These are phyloP conservation scores for Pichia sp. DNA, from an alignment of 1,139 yeast species.

Conservation along the genomic window DNA sequence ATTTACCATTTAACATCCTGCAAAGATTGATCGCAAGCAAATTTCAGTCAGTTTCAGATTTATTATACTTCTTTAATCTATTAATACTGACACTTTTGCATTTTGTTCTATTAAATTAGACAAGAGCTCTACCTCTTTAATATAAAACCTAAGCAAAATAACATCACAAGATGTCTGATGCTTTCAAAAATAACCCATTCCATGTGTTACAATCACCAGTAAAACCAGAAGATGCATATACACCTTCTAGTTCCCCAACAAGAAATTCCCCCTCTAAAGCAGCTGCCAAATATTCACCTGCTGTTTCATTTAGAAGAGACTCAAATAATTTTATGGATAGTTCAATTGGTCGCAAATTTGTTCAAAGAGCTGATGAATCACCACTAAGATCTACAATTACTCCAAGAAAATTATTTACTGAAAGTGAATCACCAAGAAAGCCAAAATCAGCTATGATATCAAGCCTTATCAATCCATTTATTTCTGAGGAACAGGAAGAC, in stretches of 20 bases:
- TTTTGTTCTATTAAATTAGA: not conserved
- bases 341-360: constrained; percentile 28
- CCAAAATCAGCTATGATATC: constrained; percentile 35
- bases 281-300: constrained; percentile 36
- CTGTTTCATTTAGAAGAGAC: constrained; percentile 26
- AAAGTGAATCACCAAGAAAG: constrained; percentile 62
- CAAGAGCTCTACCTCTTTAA: not conserved
- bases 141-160: not conserved
- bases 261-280: constrained; percentile 39
- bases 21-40: not conserved
- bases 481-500: constrained; percentile 29
- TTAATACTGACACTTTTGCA: not conserved
- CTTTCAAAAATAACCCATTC: constrained; percentile 24
- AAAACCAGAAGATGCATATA: constrained; percentile 28
- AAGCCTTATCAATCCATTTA: constrained; percentile 38
- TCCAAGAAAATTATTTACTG: constrained; percentile 50
- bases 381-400: constrained; percentile 27
- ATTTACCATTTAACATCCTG: not conserved
- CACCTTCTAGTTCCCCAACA: constrained; percentile 33
- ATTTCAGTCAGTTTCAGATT: not conserved
- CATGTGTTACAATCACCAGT: constrained; percentile 25
- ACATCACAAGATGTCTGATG: constrained; percentile 20
- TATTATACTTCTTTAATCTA: not conserved
- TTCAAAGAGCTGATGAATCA: constrained; percentile 26
- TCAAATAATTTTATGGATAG: constrained; percentile 23